These are phyloP conservation scores for Ampelocalamus luodianensis DNA, from an alignment of 176 grass and related monocot genomes.

Conservation along the genomic window DNA sequence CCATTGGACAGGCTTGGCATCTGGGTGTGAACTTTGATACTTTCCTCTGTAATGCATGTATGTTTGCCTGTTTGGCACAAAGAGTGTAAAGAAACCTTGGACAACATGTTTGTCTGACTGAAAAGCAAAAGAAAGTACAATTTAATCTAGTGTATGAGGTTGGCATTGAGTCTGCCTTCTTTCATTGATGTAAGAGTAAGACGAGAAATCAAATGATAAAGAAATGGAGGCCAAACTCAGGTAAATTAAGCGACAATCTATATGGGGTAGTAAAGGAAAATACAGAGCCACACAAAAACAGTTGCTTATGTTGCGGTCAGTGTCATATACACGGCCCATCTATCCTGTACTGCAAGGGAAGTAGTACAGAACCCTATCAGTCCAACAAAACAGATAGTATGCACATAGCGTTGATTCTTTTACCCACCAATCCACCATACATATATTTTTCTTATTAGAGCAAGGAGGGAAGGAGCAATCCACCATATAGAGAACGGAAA, in stretches of 20 bases:
- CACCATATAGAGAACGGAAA: neutral
- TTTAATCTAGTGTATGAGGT: neutral
- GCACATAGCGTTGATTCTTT: neutral
- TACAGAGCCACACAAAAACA: neutral
- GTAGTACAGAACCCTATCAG: neutral
- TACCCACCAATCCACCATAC: neutral
- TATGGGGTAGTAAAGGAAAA: neutral
- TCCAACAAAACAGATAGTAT: neutral
- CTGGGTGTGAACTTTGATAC: conserved; percentile 12
- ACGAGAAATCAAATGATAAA: neutral
- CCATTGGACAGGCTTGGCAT: neutral
- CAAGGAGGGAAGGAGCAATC: neutral
- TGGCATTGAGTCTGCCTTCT: neutral
- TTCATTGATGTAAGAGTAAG: neutral
- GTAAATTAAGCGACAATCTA: no score
- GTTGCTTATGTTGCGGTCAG: neutral
- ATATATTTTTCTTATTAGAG: neutral
- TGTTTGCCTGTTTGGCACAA: neutral
- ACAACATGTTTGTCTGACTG: neutral
- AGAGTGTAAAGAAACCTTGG: neutral
- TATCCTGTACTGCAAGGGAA: no score
- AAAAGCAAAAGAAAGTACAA: neutral
- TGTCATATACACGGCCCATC: neutral
- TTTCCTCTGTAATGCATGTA: neutral
- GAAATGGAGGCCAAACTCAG: neutral